Conservation (phyloP, 306 rosid genomes). For the Dalbergia cultrata region DNA sequence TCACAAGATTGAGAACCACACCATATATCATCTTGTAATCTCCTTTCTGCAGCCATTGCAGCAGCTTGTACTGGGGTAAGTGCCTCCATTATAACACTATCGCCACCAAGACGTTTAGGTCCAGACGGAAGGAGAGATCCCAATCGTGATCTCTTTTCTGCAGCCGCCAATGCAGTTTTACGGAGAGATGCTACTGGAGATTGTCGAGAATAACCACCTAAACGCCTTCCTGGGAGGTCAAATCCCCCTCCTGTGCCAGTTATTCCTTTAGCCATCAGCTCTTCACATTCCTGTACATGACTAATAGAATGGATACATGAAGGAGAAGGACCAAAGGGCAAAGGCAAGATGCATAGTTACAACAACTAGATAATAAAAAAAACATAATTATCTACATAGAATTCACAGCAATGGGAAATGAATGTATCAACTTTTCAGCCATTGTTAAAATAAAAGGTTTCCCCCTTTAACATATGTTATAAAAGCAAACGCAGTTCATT, state of each 20-base stretch:
- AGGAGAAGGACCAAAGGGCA: constrained; percentile 16
- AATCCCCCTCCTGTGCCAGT: constrained; percentile 80
- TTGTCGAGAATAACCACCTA: constrained; percentile 76
- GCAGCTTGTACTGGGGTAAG: constrained; percentile 96
- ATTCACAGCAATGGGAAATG: constrained; percentile 2
- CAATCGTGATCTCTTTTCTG: constrained; percentile 75
- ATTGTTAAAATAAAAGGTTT: neutral
- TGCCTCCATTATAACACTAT: constrained; percentile 73
- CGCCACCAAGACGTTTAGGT: constrained; percentile 92
- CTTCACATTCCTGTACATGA: constrained; percentile 82
- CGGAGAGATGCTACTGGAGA: constrained; percentile 81
- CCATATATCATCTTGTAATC: constrained; percentile 95
- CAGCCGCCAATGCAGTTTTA: constrained; percentile 76
- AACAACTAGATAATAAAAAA: constrained; percentile 15
- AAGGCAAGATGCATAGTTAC: constrained; percentile 19
- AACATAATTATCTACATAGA: constrained; percentile 16
- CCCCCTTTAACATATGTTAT: neutral
- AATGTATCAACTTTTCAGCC: constrained; percentile 2
- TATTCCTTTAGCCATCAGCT: constrained; percentile 83
- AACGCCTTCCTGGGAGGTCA: constrained; percentile 90
- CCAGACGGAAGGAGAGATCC: constrained; percentile 86
- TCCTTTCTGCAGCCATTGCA: constrained; percentile 97
- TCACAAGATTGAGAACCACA: constrained; percentile 79
- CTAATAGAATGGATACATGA: constrained; percentile 22
- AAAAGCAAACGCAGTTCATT: neutral